phyloP scores from a whole-genome alignment of 2,329 filamentous ascomycete genomes.

The Penicillium italicum region DNA sequence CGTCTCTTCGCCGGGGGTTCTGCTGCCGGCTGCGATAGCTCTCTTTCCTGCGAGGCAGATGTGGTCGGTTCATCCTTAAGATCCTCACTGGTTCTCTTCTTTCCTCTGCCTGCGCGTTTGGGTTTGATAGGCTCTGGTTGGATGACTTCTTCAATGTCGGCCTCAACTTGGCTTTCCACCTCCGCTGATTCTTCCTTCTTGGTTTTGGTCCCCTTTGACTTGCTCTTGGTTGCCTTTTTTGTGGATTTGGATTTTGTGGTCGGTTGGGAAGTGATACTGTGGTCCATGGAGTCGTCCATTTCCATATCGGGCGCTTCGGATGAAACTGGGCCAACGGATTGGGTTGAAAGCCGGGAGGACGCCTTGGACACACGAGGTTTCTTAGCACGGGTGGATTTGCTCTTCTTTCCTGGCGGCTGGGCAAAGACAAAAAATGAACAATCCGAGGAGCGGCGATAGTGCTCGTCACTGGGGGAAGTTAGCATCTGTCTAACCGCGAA shows the following conservation, averaged over 20 bases:
- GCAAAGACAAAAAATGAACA: slow-evolving; percentile 79
- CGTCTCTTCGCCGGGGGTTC: slow-evolving; percentile 57
- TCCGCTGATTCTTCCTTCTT: slow-evolving; percentile 46
- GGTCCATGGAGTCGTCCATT: slow-evolving; percentile 53
- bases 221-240: slow-evolving; percentile 39
- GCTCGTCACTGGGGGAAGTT: slow-evolving; percentile 65
- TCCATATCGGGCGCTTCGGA: slow-evolving; percentile 46
- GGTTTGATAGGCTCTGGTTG: slow-evolving; percentile 34
- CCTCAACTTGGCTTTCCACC: slow-evolving; percentile 33
- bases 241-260: slow-evolving; percentile 54
- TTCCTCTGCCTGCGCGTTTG: slow-evolving; percentile 46
- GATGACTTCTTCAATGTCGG: slow-evolving; percentile 27
- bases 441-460: slow-evolving; percentile 70
- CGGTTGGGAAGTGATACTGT: slow-evolving; percentile 52
- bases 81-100: slow-evolving; percentile 62
- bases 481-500: slow-evolving; percentile 13
- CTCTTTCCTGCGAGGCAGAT: too few species aligned
- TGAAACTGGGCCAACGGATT: slow-evolving; percentile 44
- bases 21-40: slow-evolving; percentile 18
- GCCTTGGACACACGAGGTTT: slow-evolving; percentile 64
- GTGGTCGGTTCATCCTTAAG: slow-evolving; percentile 41
- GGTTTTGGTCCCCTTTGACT: slow-evolving; percentile 35
- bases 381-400: slow-evolving; percentile 56
- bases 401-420: slow-evolving; percentile 47
- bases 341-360: slow-evolving; percentile 58